Base-by-base conservation (phyloP, 306 rosid genomes). In the Quercus glauca region DNA sequence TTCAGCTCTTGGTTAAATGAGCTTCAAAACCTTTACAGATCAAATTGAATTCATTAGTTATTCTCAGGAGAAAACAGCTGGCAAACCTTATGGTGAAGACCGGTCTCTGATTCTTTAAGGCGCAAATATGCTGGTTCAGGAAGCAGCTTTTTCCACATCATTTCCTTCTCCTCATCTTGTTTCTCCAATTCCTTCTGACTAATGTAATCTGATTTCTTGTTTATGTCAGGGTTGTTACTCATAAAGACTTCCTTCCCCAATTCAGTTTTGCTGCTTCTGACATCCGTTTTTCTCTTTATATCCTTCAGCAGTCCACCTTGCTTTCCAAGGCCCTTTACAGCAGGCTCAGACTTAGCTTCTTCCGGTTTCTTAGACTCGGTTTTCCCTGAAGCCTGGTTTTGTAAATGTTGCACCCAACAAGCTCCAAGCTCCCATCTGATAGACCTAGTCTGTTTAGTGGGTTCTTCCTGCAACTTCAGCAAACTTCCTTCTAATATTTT, bases 401-500 rank as follows among this genome's bases (percentile, higher is more conserved):
- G 98, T 84, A 95, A 85, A 83, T 95, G 98, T 78, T 95, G 98
- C 69, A 93, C 90, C 99, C 99, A 95, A 78, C 99, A 92, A 80
- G 99, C 98, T 83, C 99, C 99, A 76, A 95, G 86, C 87, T 95
- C 99, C 99, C 99, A 95, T 89, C 99, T 92, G 80, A 95, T 91
- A 49, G 94, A 90, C 86, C 86, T 89, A 5, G 73, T 81, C 18
- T 59, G 79, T 78, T 80, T 83, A 58, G 83, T 43, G 76, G 93
- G 79, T 60, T 91, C 98, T 78, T 87, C 94, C 88, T 84, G 88
- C 88, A 95, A 85, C 79, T 91, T 91, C 67, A 69, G 74, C 85
- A 90, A 86, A 83, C 99, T 92, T 85, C 90, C 88, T 79, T 89
- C 97, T 0, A 91, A 84, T 82, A 91, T 88, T 77, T 86, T 86